Evolutionary conservation across 805 yeast genomes (phyloP), one percentile per base, ranked within the genome.

Genomic region (Priceomyces fermenticarens): DNA sequence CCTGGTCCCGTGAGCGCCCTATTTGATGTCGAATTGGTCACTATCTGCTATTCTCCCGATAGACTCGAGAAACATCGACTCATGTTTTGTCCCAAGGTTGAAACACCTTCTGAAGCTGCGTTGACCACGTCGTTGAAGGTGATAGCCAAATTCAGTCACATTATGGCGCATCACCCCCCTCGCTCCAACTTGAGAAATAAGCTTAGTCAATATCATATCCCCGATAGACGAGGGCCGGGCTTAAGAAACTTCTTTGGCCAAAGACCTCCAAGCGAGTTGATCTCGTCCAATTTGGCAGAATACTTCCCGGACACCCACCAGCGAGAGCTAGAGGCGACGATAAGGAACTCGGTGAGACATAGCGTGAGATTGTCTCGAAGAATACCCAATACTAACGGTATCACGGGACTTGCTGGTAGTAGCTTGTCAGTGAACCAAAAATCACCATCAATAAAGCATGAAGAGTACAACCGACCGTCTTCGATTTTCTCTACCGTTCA

Each of bases 241-340:
- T 45, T 75, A 51, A 69, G 78, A 42, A 72, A 67, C 41, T 75
- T 86, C 44, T 83, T 83, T 60, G 95, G 95, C 16, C 96, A 88
- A 60, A 73, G 99, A 54, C 99, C 99, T 5, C 90, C 98, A 1
- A 83, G 93, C 44, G 95, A 88, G 56, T 75, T 90, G 51, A 93
- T 91, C 45, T 87, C 97, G 1, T 81, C 90, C 2, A 88, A 91
- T 55, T 67, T 91, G 48, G 83, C 89, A 2, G 96, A 90, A 47
- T 91, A 87, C 60, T 93, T 93, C 71, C 99, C 99, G 0, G 84
- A 82, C 30, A 82, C 95, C 0, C 82, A 79, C 16, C 77, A 80
- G 38, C 72, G 75, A 34, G 83, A 83, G 42, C 72, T 93, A 46
- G 85, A 85, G 45, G 81, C 83, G 42, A 90, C 96, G 2, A 77